Evolutionary conservation across 73 alveolate genomes (phyloP), one percentile per base, ranked within the genome.

Genomic region (Paramecium octaurelia): DNA sequence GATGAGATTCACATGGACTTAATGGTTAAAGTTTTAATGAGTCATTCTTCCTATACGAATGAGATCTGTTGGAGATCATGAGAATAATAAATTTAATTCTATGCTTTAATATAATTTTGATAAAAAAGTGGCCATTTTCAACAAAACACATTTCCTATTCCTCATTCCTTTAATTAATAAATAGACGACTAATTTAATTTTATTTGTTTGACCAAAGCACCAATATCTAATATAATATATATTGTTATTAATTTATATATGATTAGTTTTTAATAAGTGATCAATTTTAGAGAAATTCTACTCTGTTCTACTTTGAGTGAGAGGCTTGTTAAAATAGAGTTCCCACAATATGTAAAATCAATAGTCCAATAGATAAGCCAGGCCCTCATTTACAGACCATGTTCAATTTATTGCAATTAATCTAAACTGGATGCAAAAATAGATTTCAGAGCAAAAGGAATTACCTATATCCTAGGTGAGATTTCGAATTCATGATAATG

Each of bases 301-400:
- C 76, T 87, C 2, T 87, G 93, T 77, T 87, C 93, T 20, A 87
- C 93, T 8, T 31, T 87, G 27, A 64, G 88, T 9, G 93, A 87
- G 29, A 73, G 93, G 20, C 48, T 89, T 0, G 88, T 87, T 12
- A 40, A 64, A 60, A 87, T 87, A 8, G 88, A 60, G 35, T 64
- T 54, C 21, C 18, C 18, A 54, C n/a, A 54, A 54, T 54, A 54
- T 54, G 69, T 54, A 54, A 18, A 54, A 54, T 54, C 69, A 54
- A 18, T 54, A 54, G n/a, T 54, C 9, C 7, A 12, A 48, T 64
- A 18, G 18, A 87, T 34, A 60, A 54, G 24, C 64, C 44, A 42
- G 20, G 68, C 31, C 43, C 84, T 27, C 86, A 87, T 60, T 58
- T 64, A 64, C 54, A 64, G 18, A 68, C 46, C 18, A 40, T 87